Evolutionary conservation across 495 filamentous ascomycete genomes (phyloP).

Genomic region (Neurospora sp.): DNA sequence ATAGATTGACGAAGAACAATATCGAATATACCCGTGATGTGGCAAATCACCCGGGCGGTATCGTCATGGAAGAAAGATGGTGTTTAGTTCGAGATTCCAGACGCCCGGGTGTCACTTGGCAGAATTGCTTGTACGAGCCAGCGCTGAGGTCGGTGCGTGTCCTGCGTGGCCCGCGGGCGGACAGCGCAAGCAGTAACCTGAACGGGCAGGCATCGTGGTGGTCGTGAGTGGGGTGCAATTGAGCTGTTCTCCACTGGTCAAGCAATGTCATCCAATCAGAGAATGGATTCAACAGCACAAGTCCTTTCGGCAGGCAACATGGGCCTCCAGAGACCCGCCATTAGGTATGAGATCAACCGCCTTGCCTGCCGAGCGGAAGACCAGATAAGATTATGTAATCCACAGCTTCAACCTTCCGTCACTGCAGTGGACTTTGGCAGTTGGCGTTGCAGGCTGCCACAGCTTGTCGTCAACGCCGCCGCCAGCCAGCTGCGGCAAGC

Average conservation of each 20-base stretch:
- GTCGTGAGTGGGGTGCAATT: not conserved
- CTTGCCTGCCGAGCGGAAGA: not conserved
- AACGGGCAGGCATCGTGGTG: not conserved
- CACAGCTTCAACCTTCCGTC: not conserved
- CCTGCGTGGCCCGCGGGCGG: not conserved
- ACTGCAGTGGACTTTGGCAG: not conserved
- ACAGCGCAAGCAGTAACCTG: not conserved
- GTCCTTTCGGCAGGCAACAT: not conserved
- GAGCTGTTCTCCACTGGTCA: not conserved
- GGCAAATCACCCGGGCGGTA: not conserved
- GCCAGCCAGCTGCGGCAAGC: not conserved
- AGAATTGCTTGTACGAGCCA: not conserved
- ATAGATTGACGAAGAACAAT: not conserved
- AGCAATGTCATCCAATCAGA: not conserved
- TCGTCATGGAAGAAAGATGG: not conserved
- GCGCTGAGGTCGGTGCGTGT: not conserved
- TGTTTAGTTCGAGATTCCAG: not conserved
- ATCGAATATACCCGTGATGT: not conserved
- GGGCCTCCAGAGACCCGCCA: not conserved
- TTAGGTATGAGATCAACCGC: not conserved
- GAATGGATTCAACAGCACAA: not conserved
- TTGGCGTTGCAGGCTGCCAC: slow-evolving; percentile 22
- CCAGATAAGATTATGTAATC: slow-evolving; percentile 14
- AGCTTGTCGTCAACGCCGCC: slow-evolving; percentile 26
- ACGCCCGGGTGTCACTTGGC: not conserved